Conservation (phyloP, 2,329 filamentous ascomycete genomes). For the Chaetomium olivaceum region DNA sequence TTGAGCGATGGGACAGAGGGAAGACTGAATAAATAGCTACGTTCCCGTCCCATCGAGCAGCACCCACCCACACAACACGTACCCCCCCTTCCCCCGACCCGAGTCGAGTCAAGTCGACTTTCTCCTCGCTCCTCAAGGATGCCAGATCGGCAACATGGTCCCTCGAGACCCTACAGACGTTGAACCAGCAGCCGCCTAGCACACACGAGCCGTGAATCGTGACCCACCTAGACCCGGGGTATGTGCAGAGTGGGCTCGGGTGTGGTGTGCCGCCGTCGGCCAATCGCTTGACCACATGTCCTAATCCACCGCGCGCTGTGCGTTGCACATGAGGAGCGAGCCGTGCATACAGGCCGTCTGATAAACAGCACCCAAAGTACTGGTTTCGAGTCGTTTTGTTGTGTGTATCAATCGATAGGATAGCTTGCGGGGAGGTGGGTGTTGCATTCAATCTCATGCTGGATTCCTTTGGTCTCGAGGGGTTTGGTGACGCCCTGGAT, state of each 20-base stretch:
- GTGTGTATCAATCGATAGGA: neutral
- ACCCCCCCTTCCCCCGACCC: neutral
- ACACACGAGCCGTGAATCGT: slow-evolving; percentile 4
- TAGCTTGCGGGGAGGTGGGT: neutral
- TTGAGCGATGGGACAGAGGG: neutral
- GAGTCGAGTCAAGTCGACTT: neutral
- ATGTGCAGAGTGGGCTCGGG: slow-evolving; percentile 12
- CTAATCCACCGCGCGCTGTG: neutral
- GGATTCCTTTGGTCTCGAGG: neutral
- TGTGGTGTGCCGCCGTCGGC: slow-evolving; percentile 35
- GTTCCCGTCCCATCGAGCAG: neutral
- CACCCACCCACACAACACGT: neutral
- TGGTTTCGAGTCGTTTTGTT: neutral
- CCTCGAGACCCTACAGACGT: neutral
- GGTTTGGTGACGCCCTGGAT: neutral
- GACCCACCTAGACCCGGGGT: slow-evolving; percentile 15
- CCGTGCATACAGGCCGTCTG: slow-evolving; percentile 13
- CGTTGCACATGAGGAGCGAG: slow-evolving; percentile 14
- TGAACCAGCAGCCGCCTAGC: slow-evolving; percentile 10
- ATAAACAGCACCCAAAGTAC: neutral
- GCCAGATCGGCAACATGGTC: slow-evolving; percentile 6
- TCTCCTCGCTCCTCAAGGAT: neutral
- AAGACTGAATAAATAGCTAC: neutral
- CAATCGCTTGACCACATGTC: slow-evolving; percentile 49
- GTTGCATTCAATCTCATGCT: neutral